phyloP scores from a whole-genome alignment of 495 filamentous ascomycete species.

The Xylaria telfairii region DNA sequence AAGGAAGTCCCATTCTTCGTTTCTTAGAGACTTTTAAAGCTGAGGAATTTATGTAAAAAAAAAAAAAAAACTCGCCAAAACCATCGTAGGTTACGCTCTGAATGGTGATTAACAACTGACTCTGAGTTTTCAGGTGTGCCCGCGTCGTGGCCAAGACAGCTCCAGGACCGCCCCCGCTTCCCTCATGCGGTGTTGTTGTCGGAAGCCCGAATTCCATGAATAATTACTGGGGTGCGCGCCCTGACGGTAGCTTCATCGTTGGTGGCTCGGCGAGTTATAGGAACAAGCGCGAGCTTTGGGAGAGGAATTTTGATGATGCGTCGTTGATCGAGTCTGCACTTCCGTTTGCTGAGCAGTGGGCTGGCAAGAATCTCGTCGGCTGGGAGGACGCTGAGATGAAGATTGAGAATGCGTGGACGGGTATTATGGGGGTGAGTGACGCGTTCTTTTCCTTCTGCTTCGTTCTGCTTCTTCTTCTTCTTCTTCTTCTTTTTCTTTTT shows the following conservation, averaged over 20 bases:
- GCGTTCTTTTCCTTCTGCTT: neutral
- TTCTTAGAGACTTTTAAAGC: neutral
- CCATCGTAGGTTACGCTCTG: neutral
- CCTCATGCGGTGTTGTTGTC: neutral
- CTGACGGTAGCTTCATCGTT: constrained; percentile 59
- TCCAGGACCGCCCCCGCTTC: constrained; percentile 20
- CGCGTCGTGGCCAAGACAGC: constrained; percentile 24
- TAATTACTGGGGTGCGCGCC: constrained; percentile 56
- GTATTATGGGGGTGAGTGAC: constrained; percentile 46
- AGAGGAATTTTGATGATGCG: constrained; percentile 57
- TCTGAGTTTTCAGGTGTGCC: neutral
- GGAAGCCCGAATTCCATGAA: constrained; percentile 28
- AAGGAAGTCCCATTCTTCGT: neutral
- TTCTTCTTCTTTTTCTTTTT: neutral
- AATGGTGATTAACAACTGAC: neutral
- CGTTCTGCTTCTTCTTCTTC: neutral
- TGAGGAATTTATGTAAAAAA: too few species aligned
- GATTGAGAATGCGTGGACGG: constrained; percentile 58
- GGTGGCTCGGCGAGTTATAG: constrained; percentile 55
- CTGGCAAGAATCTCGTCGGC: constrained; percentile 54
- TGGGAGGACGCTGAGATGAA: constrained; percentile 56
- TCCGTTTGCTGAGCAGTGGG: constrained; percentile 55
- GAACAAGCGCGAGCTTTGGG: constrained; percentile 49
- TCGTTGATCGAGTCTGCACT: constrained; percentile 47
- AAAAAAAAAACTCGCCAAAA: neutral